Evolutionary conservation across 75 land plant genomes (phyloP).

Genomic region (Chamaecyparis obtusa): DNA sequence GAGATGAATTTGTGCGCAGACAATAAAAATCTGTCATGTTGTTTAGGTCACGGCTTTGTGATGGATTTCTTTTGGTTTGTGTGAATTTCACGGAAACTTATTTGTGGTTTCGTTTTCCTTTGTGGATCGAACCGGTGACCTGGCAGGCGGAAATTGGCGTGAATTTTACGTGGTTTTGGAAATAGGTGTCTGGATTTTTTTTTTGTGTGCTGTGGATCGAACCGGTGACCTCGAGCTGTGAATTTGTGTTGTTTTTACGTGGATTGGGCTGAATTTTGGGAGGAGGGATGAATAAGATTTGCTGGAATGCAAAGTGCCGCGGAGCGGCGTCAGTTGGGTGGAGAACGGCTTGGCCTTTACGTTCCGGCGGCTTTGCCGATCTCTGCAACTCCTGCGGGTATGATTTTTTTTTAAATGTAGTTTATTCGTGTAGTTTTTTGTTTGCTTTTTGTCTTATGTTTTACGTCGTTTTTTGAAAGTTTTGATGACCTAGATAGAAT

Average conservation of each 20-base stretch:
- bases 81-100: neutral
- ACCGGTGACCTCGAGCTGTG: neutral
- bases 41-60: neutral
- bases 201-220: neutral
- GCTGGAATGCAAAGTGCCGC: constrained; percentile 47
- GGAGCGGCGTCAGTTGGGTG: constrained; percentile 22
- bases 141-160: neutral
- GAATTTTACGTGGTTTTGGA: neutral
- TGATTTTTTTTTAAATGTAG: neutral
- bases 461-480: neutral
- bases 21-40: neutral
- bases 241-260: neutral
- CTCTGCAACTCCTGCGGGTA: constrained; percentile 69
- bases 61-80: neutral
- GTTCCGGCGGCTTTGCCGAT: constrained; percentile 43
- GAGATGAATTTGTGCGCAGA: neutral
- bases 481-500: neutral
- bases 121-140: neutral
- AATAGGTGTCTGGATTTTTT: neutral
- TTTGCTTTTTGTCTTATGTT: neutral
- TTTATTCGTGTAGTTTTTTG: neutral
- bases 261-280: constrained; percentile 9
- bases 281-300: constrained; percentile 29
- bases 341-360: constrained; percentile 49
- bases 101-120: no score